Base-by-base conservation (phyloP, 2,329 filamentous ascomycete genomes). In the Claviceps humidiphila region DNA sequence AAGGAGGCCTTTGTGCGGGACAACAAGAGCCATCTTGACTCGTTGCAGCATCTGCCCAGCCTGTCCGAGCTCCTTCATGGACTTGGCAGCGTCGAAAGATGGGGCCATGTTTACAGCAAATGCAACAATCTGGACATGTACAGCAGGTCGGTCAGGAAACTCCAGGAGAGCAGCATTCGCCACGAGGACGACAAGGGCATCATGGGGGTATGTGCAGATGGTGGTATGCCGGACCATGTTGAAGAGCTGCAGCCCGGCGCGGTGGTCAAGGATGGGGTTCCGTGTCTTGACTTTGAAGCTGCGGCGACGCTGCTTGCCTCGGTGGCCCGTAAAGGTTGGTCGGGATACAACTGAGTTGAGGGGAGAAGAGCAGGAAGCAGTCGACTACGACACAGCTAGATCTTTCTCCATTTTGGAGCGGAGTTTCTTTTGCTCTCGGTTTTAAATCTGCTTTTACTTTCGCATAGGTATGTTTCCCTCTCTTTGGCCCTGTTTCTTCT, bases 21-120 rank as follows among this genome's bases (percentile, higher is more conserved):
- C 49, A 51, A 56, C 6, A 69, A 67, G 48, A 3, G 51, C 0
- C 55, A 60, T 11, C n/a, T 38, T 0, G 67, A 70, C 39, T 66
- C 62, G 0, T 24, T 69, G 1, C 61, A 62, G 22, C 54, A 54
- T 0, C 59, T 69, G 0, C 66, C 65, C 1, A 54, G 51, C 1
- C 55, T 68, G 8, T 40, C 49, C 1, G 45, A 59, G 1, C 41
- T 67, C 11, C 24, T 59, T 3, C n/a, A 39, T 4, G 46, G 16
- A 13, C 5, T 24, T 0, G 4, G 24, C 22, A 41, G 44, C 44
- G 1, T 11, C 2, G 2, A 8, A 2, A 16, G 40, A 14, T 57
- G 59, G 53, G 11, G 6, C 3, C 20, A 43, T 0, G 54, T 53
- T 0, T 56, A 55, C 17, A 11, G 54, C 11, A 34, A 45, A 1